Evolutionary conservation across 2,329 filamentous ascomycete genomes (phyloP), one percentile per base, ranked within the genome.

Genomic region (Metarhizium brunneum): DNA sequence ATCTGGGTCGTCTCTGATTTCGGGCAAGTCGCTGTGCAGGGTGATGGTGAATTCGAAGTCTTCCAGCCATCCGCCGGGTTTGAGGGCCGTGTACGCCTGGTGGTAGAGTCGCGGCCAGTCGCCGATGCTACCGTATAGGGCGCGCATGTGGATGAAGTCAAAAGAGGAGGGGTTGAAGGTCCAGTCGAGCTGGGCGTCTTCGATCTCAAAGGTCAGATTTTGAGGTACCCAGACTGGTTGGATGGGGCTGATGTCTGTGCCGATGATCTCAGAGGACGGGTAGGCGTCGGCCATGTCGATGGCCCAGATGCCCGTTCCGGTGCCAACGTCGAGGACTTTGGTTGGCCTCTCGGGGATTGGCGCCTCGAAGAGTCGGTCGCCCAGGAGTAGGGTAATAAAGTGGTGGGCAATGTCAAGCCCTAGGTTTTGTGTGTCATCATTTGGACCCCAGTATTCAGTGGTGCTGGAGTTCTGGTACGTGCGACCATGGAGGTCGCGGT

Each of bases 121-220:
- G 3, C 71, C 67, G 55, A 85, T 77, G 55, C 76, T 76, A 29
- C 83, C 83, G 4, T 76, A 71, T 59, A 86, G 70, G 61, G 79
- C 73, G 35, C 79, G 77, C 7, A 80, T 77, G 63, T 86, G 84
- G 54, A 87, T 77, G 60, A 78, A 81, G 66, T 86, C 82, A 62
- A 83, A 81, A 35, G 73, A 66, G 55, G 61, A 57, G 6, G 54
- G 51, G 36, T 55, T 50, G 43, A 64, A 69, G 1, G 65, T 68
- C 67, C 67, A 69, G 29, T 61, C 62, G 32, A 52, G 64, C 48
- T 57, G 65, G 57, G 55, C 66, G 58, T 68, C 70, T 50, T 68
- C 72, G 56, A 73, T 64, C 38, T 66, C 61, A 45, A 68, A 68
- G 25, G 38, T 14, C 43, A 52, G 55, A 32, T 59, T 61, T 16